A percentile compares a stretch with the other conserved stretches of the same genome.
phyloP scores from a whole-genome alignment of 768 basidiomycete genomes.

The Trametes meyenii region DNA sequence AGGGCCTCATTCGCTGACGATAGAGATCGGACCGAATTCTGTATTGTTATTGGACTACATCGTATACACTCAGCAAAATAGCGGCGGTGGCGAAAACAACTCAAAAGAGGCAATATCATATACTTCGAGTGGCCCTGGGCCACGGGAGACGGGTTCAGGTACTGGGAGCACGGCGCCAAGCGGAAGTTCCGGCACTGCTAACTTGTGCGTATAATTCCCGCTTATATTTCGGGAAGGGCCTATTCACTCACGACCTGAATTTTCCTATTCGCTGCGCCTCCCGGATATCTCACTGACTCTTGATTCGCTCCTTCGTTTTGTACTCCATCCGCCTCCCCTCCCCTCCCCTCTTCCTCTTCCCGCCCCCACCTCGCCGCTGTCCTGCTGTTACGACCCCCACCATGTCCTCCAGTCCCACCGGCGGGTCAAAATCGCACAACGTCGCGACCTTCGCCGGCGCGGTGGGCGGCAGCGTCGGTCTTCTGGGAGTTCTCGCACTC shows the following conservation, averaged over 20 bases:
- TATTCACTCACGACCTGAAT: conserved; percentile 32
- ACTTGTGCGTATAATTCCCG: conserved; percentile 41
- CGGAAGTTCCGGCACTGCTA: conserved; percentile 25
- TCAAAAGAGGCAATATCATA: conserved; percentile 23
- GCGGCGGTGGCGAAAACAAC: conserved; percentile 1
- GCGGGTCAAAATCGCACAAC: conserved; percentile 29
- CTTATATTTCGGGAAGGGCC: conserved; percentile 36
- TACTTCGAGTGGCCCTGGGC: conserved; percentile 17
- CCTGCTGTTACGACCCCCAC: conserved; percentile 10
- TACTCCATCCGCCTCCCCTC: conserved; percentile 20
- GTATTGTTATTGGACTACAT: conserved; percentile 54
- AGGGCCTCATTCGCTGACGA: conserved; percentile 44
- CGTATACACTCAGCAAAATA: conserved; percentile 38
- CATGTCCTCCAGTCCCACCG: conserved; percentile 23
- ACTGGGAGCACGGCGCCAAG: conserved; percentile 29
- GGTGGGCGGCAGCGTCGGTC: conserved; percentile 53
- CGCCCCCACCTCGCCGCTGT: conserved; percentile 12
- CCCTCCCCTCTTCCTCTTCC: conserved; percentile 21
- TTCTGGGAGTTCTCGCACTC: conserved; percentile 49
- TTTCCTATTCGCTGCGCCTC: conserved; percentile 32
- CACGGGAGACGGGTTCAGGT: conserved; percentile 24
- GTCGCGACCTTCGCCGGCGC: conserved; percentile 56
- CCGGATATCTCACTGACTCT: conserved; percentile 26
- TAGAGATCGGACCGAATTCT: conserved; percentile 47
- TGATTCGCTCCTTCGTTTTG: conserved; percentile 31